Evolutionary conservation across 176 grass and related monocot genomes (phyloP), one percentile per base, ranked within the genome.

Genomic region (Poa annua): DNA sequence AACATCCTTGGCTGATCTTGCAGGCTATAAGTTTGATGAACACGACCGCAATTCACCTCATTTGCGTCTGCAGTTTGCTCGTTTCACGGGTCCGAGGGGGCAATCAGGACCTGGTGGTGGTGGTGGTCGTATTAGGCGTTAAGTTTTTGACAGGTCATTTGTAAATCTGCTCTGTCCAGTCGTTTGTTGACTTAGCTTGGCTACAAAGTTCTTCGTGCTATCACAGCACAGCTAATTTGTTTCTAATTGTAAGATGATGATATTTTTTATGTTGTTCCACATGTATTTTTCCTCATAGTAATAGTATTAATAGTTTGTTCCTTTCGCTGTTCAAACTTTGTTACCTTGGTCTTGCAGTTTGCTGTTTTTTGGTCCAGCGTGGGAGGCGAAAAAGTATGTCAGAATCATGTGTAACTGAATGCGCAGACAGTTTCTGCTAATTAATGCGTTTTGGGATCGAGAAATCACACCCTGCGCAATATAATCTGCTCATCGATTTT

Each of bases 11-110:
- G 38, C 76, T 92, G 81, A 75, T 83, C 92, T 90, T 94, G 82
- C 89, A 94, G 92, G 92, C 78, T 94, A 94, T 83, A 90, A 89
- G 70, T 92, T 92, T 35, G 92, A 92, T n/a, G 92, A 94, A 32
- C 87, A 90, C 17, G 92, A 94, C 81, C 92, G 89, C 60, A 88
- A 81, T 77, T 94, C 92, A 3, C 74, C 92, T 76, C 86, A 90
- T 53, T 44, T 94, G 75, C 52, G 92, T 8, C 89, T 94, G 56
- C 92, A 94, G 71, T 94, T 78, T 74, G 92, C 92, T 90, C 92
- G 92, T 60, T 92, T 92, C 53, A 89, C 85, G 10, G 92, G 92
- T 81, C 92, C 92, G 20, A 92, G 89, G 85, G 86, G 87, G 26
- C 72, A 57, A 64, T 78, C 87, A 48, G 92, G 92, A 76, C 92